Conservation (phyloP, 73 alveolate species). For the Paraurostyla sp. region DNA sequence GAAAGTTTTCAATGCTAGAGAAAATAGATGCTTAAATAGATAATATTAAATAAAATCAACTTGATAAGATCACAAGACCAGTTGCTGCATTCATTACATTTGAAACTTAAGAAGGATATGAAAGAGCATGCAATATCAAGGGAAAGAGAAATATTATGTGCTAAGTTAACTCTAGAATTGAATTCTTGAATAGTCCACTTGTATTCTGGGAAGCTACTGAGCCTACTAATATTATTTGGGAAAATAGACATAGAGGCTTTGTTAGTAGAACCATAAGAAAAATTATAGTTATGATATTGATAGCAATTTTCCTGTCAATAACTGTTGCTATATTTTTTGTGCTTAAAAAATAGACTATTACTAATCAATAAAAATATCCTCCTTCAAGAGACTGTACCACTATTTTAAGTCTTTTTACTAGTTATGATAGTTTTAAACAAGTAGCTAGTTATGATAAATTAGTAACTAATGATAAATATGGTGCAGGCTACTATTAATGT, state of each 20-base stretch:
- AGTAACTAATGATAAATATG: neutral
- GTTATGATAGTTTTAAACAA: neutral
- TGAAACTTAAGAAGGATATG: constrained; percentile 62
- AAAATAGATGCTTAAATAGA: constrained; percentile 22
- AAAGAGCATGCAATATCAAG: constrained; percentile 58
- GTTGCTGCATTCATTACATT: constrained; percentile 66
- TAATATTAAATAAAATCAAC: neutral
- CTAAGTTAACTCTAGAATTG: neutral
- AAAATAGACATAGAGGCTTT: constrained; percentile 36
- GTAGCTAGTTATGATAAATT: neutral
- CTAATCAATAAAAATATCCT: constrained; percentile 48
- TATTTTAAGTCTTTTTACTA: neutral
- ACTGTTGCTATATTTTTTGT: constrained; percentile 52
- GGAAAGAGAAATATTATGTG: neutral
- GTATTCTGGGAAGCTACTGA: constrained; percentile 57
- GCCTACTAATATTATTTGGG: constrained; percentile 77
- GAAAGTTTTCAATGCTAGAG: neutral
- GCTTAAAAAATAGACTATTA: constrained; percentile 26
- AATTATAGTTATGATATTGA: constrained; percentile 36
- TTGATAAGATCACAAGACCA: constrained; percentile 39
- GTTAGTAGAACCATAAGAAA: neutral
- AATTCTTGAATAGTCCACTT: constrained; percentile 5
- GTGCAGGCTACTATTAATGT: constrained; percentile 38
- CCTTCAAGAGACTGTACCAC: constrained; percentile 32
- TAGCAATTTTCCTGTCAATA: constrained; percentile 5